These are phyloP conservation scores for Lactarius trivialis DNA, from an alignment of 768 basidiomycete genomes.

Conservation along the genomic window DNA sequence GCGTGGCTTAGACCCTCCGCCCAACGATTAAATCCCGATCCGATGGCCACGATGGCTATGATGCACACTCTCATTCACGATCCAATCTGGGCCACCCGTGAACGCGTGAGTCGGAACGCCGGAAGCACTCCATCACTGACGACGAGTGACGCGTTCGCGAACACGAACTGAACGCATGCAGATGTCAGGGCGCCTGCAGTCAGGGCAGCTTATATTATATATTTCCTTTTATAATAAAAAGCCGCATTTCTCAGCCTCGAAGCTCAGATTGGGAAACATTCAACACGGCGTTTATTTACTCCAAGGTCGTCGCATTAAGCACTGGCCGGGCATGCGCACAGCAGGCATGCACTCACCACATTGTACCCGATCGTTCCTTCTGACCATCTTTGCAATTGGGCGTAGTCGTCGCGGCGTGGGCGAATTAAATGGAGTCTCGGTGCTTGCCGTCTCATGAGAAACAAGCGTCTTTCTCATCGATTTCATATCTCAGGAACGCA, in stretches of 20 bases:
- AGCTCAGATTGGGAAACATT: not conserved
- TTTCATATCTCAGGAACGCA: not conserved
- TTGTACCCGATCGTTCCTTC: not conserved
- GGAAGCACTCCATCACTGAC: not conserved
- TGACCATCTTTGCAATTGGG: not conserved
- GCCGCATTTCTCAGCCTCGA: not conserved
- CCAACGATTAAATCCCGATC: not conserved
- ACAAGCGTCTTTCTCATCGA: not conserved
- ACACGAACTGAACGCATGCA: not conserved
- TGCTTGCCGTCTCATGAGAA: not conserved
- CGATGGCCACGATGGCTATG: not conserved
- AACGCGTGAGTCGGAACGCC: not conserved
- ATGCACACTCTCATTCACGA: not conserved
- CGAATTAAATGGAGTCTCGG: not conserved
- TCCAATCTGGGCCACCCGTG: not conserved
- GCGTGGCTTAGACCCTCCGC: not conserved
- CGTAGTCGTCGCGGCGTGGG: not conserved
- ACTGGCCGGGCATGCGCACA: not conserved
- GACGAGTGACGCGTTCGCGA: too few species aligned
- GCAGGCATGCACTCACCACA: not conserved
- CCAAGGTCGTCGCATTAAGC: not conserved
- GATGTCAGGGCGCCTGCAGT: too few species aligned
- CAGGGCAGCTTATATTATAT: too few species aligned
- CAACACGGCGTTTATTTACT: not conserved
- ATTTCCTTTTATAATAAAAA: not conserved